phyloP scores from a whole-genome alignment of 345 rosid species.

The Pseudoturritis turrita region DNA sequence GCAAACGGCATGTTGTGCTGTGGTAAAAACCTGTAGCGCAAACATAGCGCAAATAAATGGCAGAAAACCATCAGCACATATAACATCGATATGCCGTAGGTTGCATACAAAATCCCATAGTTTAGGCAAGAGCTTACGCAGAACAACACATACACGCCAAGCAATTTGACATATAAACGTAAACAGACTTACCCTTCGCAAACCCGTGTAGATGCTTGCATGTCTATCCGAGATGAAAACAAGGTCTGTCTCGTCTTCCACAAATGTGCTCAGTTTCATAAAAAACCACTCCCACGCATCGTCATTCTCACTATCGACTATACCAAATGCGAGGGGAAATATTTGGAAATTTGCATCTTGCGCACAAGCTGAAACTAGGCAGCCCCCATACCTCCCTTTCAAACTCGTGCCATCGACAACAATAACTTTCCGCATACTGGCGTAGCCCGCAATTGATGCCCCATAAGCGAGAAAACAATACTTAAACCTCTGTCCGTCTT shows the following conservation, averaged over 20 bases:
- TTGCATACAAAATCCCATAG: too few species aligned
- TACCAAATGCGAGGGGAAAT: not conserved
- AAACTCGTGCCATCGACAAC: not conserved
- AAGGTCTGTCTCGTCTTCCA: not conserved
- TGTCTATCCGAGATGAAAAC: not conserved
- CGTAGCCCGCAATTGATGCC: not conserved
- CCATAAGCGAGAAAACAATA: not conserved
- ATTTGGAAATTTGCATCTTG: not conserved
- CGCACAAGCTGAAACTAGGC: not conserved
- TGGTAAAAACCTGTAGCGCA: too few species aligned
- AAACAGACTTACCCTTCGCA: too few species aligned
- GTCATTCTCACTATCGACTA: not conserved
- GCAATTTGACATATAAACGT: too few species aligned
- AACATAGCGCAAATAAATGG: too few species aligned
- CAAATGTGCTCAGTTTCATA: not conserved
- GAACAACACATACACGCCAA: too few species aligned
- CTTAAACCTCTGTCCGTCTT: not conserved
- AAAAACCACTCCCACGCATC: not conserved
- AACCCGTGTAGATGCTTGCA: not conserved
- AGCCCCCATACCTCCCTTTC: not conserved
- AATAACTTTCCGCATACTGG: not conserved
- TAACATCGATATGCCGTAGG: too few species aligned
- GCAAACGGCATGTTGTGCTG: not conserved
- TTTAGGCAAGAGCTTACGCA: too few species aligned
- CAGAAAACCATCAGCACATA: too few species aligned